Base-by-base conservation (phyloP, 345 rosid genomes). In the Acer yangbiense region DNA sequence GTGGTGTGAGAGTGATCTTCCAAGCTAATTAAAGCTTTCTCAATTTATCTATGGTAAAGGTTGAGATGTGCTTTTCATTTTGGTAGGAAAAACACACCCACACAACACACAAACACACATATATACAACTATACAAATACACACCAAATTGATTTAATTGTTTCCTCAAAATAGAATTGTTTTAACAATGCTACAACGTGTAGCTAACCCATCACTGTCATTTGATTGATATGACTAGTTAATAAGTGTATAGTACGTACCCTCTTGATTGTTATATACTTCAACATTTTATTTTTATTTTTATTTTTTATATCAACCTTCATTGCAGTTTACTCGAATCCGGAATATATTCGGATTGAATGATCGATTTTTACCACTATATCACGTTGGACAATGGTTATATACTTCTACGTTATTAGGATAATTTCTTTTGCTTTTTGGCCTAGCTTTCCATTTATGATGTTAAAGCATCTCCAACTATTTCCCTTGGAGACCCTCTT, bases 1-100 rank as follows among this genome's bases (percentile, higher is more conserved):
- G 17, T 54, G 58, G 58, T 54, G n/a, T 8, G 64, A 60, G 27
- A 60, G 68, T 32, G 52, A 69, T 75, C 81, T 81, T 76, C 64
- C 48, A 79, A 74, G 79, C 79, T 70, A 73, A 60, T 2, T 60
- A n/a, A 20, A 73, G 62, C 50, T 46, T 10, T 46, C 50, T 46
- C 12, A 9, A 9, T 46, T 2, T 43, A 7, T 9, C 20, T 43
- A 16, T 25, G 58, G 25, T 17, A 18, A 10, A 52, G 69, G 77
- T 25, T 62, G 69, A 46, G 58, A n/a, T 16, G 77, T 73, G 69
- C 14, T 73, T 62, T 62, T 73, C 69, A 17, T 73, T 32, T 32
- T 35, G 39, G 39, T 35, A 35, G 39, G 39, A 35, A 35, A 35
- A 35, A 35, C 6, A 35, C 39, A 35, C 39, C 35, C 6, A 32